Conservation (phyloP, 2,329 filamentous ascomycete species). For the Massarina eburnea region DNA sequence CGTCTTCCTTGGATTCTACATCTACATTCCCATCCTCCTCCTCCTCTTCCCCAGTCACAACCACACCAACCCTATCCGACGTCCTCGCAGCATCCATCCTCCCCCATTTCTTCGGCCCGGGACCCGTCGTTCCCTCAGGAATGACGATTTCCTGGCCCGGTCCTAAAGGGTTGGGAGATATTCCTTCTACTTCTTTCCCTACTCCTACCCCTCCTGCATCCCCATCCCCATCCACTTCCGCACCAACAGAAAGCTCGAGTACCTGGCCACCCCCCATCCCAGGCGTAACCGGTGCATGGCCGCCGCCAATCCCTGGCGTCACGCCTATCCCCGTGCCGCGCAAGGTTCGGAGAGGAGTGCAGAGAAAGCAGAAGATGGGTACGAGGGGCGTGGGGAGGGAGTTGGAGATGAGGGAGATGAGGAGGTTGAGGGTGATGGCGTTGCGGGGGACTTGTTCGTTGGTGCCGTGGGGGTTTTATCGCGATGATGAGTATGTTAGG, state of each 20-base stretch:
- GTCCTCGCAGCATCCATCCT: conserved; percentile 10
- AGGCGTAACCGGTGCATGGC: conserved; percentile 1
- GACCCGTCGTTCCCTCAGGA: conserved; percentile 18
- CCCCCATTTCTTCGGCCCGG: conserved; percentile 18
- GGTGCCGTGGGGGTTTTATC: conserved; percentile 9
- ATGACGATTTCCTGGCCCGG: conserved; percentile 13
- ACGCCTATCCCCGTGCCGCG: not conserved
- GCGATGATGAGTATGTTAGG: conserved; percentile 9
- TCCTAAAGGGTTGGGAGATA: conserved; percentile 2
- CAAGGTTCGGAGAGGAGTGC: not conserved
- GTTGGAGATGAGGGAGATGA: not conserved
- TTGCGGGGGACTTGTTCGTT: conserved; percentile 1
- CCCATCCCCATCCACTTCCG: not conserved
- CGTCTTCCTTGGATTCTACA: too few relatives aligned
- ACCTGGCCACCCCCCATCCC: not conserved
- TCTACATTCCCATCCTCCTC: not conserved
- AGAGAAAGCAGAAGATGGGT: not conserved
- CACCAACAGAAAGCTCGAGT: not conserved
- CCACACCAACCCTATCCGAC: not conserved
- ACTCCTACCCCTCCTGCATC: not conserved
- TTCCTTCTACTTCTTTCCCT: not conserved
- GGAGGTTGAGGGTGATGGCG: not conserved
- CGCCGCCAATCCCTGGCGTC: conserved; percentile 1
- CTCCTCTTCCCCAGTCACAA: not conserved
- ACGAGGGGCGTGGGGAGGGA: conserved; percentile 1